These are phyloP conservation scores for Themeda triandra DNA, from an alignment of 176 grass and related monocot genomes.

Conservation along the genomic window DNA sequence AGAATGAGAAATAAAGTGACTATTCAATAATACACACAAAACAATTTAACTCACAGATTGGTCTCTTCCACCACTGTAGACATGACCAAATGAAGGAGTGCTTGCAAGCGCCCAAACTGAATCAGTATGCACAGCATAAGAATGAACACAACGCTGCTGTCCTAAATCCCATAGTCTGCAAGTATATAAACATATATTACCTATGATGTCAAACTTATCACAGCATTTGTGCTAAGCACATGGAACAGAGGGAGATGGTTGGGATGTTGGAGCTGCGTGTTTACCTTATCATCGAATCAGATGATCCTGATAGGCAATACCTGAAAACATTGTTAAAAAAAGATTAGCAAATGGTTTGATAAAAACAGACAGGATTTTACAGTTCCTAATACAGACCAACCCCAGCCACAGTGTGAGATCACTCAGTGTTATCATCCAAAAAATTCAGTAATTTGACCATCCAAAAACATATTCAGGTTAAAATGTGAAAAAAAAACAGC, in stretches of 20 bases:
- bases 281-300: slow-evolving; percentile 99
- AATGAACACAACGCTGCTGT: slow-evolving; percentile 96
- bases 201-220: not conserved
- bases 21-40: slow-evolving; percentile 5
- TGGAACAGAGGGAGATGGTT: not conserved
- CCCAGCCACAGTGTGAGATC: not conserved
- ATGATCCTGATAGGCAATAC: slow-evolving; percentile 91
- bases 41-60: slow-evolving; percentile 71
- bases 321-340: slow-evolving; percentile 44
- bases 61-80: slow-evolving; percentile 98
- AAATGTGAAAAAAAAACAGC: not conserved
- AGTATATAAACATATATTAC: slow-evolving; percentile 20
- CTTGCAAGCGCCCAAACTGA: slow-evolving; percentile 94
- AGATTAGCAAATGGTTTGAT: not conserved
- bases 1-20: slow-evolving; percentile 19
- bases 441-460: not conserved
- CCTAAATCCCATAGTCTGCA: slow-evolving; percentile 96
- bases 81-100: slow-evolving; percentile 80
- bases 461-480: not conserved
- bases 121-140: slow-evolving; percentile 96
- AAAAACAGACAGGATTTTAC: not conserved
- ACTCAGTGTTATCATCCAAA: not conserved
- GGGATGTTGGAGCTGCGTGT: not conserved
- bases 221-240: not conserved
- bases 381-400: not conserved